Base-by-base conservation (phyloP, 2,329 filamentous ascomycete species). In the Pseudofabraea citricarpa region DNA sequence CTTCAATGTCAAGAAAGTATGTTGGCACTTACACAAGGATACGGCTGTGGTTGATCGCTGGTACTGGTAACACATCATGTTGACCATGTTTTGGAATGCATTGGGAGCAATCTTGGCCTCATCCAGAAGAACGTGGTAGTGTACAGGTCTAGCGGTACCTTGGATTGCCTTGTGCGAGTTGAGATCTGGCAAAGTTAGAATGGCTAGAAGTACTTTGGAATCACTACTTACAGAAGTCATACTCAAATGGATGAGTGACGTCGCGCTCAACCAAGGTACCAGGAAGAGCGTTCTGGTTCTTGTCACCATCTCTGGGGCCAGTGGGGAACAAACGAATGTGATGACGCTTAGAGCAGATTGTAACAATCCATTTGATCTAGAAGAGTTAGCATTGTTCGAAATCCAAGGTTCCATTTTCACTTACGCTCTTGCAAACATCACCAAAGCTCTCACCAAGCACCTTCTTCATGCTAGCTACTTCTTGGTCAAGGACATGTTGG, bases 51-150 rank as follows among this genome's bases (percentile, higher is more conserved):
- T 97, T 0, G 90, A 93, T 13, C 93, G 81, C 43, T 85, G 83
- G 59, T 95, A 98, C 44, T 95, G 89, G 64, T 95, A 98, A 35
- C 85, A 95, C 50, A 96, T 90, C 53, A 95, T 85, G 56, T 97
- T 97, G 18, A 97, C 85, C 77, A 97, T 85, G 44, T 83, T 83
- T 57, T 95, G 87, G 0, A 98, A 71, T 2, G 83, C 74, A 32
- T 87, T 81, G 0, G 83, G 73, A 1, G 73, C 63, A 56, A 87
- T 75, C 2, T 75, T 70, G 41, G 83, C 79, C 62, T 97, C 90
- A 59, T 98, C 93, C 36, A 85, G 61, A 18, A 98, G 81, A 12
- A 96, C 85, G 49, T 91, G 85, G 64, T 98, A 98, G 56, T 95
- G 89, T 0, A 94, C 89, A 0, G 93, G 93, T 2, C 93, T 81